Base-by-base conservation (phyloP, 2,329 filamentous ascomycete genomes). In the Fusarium bactridioides region DNA sequence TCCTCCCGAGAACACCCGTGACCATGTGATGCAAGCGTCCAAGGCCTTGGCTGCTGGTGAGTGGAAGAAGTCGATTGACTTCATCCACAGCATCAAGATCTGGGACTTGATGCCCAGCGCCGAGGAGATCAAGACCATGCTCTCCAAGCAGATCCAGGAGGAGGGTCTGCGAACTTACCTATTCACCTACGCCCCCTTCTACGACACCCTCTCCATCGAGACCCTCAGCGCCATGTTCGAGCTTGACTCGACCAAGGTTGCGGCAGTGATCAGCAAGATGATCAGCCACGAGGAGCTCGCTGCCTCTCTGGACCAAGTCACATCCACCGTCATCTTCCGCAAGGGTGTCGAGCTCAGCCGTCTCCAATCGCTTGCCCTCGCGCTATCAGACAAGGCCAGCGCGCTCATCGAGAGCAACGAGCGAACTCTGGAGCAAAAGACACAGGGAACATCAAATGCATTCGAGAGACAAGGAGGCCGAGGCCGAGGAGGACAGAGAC, bases 111-210 rank as follows among this genome's bases (percentile, higher is more conserved):
- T 99, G 90, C 93, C 95, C 65, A 92, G 96, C 83, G 89, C 93
- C 29, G 94, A 95, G 63, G 93, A 94, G 82, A 97, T 98, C 87
- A 98, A 98, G 91, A 84, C 89, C 60, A 98, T 99, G 96, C 93
- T 99, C 70, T 94, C 95, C 61, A 94, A 94, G 82, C 96, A 99
- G 87, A 97, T 98, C 80, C 97, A 99, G 83, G 96, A 99, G 83
- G 96, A 99, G 86, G 96, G 97, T 77, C 91, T 99, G 60, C 91
- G 96, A 78, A 99, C 96, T 61, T 99, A 98, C 83, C 94, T 99
- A 77, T 99, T 99, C 89, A 99, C 96, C 62, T 99, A 99, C 84
- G 96, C 97, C 41, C 96, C 96, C 60, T 99, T 97, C 89, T 99
- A 99, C 87, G 96, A 99, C 85, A 98, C 96, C 27, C 90, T 99